Evolutionary conservation across 805 yeast genomes (phyloP), one percentile per base, ranked within the genome.

Genomic region (Alloascoidea africana): DNA sequence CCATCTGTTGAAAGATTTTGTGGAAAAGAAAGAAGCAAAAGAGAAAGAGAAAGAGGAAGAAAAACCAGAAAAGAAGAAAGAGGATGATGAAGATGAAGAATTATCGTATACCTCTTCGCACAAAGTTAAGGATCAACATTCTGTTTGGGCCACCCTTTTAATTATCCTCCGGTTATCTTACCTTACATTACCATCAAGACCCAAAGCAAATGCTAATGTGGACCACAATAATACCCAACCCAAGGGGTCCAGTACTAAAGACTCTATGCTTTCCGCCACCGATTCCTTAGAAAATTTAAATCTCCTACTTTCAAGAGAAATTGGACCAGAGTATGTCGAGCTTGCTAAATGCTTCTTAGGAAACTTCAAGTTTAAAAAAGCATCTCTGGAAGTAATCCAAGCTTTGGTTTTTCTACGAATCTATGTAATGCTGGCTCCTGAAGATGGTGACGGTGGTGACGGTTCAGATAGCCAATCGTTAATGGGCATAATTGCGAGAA

Each of bases 341-440:
- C 44, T 49, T 35, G 61, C 71, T 1, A 66, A 63, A 41, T 14
- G 18, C 17, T 42, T 59, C 2, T 16, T 34, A 11, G 16, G 32
- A 16, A 18, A 34, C 14, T 34, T n/a, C 18, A 8, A 14, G 8
- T 51, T 61, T 43, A 55, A 57, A 41, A 65, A 61, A 39, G 62
- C 68, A 16, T 56, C 67, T 0, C 44, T 70, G 17, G 50, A 63
- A 36, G 58, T 59, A 33, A 58, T 71, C 14, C 77, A 71, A 44
- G 66, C 66, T 1, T 44, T 66, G 13, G 42, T 68, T 16, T 46
- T 62, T 4, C 44, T 67, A 19, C 58, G 67, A 44, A 43, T 66
- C 6, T 71, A 71, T 46, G 59, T 66, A 41, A 45, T 45, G 13
- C 68, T 62, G 46, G 55, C 69, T 2, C 66, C 67, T 2, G 70